A percentile compares a stretch with the other conserved stretches of the same genome.
These are phyloP conservation scores for Yamadazyma siamensis DNA, from an alignment of 1,139 yeast species.

Conservation along the genomic window DNA sequence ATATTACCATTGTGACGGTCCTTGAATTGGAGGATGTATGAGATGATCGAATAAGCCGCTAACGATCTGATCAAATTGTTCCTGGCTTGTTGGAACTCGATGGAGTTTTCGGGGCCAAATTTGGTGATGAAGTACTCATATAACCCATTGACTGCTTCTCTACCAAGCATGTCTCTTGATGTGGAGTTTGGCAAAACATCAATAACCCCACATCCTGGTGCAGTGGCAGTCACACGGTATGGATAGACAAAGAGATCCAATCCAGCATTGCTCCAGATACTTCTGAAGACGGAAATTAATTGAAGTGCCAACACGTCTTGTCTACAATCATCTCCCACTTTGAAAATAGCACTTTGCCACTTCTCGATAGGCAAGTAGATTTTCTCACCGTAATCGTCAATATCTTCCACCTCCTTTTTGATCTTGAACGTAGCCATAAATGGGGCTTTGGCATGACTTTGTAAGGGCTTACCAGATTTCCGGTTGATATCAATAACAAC, in stretches of 20 bases:
- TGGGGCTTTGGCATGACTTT: slow-evolving; percentile 98
- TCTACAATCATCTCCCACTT: slow-evolving; percentile 98
- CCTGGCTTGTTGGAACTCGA: slow-evolving; percentile 87
- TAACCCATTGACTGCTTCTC: slow-evolving; percentile 97
- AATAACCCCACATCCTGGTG: slow-evolving; percentile 98
- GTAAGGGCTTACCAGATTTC: slow-evolving; percentile 92
- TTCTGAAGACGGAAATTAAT: slow-evolving; percentile 83
- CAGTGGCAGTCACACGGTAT: slow-evolving; percentile 94
- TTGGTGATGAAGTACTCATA: slow-evolving; percentile 90
- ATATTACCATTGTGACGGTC: slow-evolving; percentile 99
- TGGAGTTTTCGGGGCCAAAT: slow-evolving; percentile 89
- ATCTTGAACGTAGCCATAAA: slow-evolving; percentile 95
- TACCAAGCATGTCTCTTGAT: slow-evolving; percentile 96
- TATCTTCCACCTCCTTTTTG: slow-evolving; percentile 48
- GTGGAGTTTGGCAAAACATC: slow-evolving; percentile 94
- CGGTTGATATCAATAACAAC: slow-evolving; percentile 88
- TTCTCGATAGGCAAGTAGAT: slow-evolving; percentile 42
- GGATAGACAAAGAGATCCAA: slow-evolving; percentile 91
- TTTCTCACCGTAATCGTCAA: slow-evolving; percentile 42
- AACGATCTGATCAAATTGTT: slow-evolving; percentile 89
- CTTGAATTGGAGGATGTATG: slow-evolving; percentile 88
- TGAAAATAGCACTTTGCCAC: slow-evolving; percentile 96
- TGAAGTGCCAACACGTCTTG: slow-evolving; percentile 96
- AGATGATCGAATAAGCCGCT: slow-evolving; percentile 94
- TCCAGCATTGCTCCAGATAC: slow-evolving; percentile 86